Conservation (phyloP, 768 basidiomycete genomes). For the Galerina marginata region DNA sequence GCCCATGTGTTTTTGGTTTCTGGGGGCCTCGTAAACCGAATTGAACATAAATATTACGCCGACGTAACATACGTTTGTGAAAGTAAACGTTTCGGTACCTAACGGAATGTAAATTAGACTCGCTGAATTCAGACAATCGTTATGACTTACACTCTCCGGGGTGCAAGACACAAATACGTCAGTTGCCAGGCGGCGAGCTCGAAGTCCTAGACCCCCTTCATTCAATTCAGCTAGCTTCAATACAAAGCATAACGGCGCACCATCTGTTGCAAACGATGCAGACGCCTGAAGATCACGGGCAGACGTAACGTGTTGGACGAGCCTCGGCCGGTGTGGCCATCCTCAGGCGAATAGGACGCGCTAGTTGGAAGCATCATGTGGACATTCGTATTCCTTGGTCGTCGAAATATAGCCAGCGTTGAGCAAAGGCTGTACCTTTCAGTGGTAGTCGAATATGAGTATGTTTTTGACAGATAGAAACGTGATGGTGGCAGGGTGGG, state of each 20-base stretch:
- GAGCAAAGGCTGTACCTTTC: constrained; percentile 8
- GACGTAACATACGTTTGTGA: constrained; percentile 78
- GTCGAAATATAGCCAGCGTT: constrained; percentile 46
- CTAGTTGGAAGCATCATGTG: constrained; percentile 47
- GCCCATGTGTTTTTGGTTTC: constrained; percentile 99
- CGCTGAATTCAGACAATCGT: constrained; percentile 8
- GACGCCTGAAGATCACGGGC: constrained; percentile 79
- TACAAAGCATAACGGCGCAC: constrained; percentile 41
- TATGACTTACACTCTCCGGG: constrained; percentile 79
- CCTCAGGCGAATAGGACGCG: constrained; percentile 44
- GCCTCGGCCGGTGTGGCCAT: constrained; percentile 36
- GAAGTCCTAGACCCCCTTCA: constrained; percentile 71
- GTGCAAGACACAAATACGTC: constrained; percentile 91
- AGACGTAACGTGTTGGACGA: constrained; percentile 53
- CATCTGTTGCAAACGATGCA: constrained; percentile 89
- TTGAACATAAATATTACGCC: not conserved
- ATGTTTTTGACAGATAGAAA: constrained; percentile 3
- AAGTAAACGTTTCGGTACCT: constrained; percentile 98
- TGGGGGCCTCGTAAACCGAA: constrained; percentile 33
- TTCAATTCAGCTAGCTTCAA: constrained; percentile 1
- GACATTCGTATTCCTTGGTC: constrained; percentile 36
- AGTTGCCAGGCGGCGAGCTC: constrained; percentile 96
- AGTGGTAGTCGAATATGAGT: constrained; percentile 10
- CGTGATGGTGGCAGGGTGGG: constrained; percentile 11
- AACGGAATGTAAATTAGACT: constrained; percentile 10